phyloP scores from a whole-genome alignment of 768 basidiomycete genomes.

The Pisolithus sp. region DNA sequence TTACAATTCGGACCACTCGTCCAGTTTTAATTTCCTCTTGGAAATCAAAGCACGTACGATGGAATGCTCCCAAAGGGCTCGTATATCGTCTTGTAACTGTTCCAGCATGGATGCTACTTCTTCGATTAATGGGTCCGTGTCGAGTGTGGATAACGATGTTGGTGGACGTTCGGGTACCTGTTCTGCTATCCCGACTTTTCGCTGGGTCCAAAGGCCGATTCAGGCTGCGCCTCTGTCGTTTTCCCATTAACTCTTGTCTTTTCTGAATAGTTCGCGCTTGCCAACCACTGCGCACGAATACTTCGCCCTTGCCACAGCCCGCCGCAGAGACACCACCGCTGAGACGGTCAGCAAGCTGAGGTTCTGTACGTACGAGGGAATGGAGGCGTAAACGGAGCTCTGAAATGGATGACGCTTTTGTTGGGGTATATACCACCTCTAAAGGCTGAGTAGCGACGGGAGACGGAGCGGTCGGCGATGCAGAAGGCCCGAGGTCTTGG shows the following conservation, averaged over 20 bases:
- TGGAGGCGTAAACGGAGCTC: slow-evolving; percentile 54
- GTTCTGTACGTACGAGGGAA: slow-evolving; percentile 55
- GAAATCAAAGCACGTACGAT: slow-evolving; percentile 63
- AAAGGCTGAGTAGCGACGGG: slow-evolving; percentile 11
- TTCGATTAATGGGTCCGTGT: slow-evolving; percentile 50
- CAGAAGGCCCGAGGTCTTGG: slow-evolving; percentile 4
- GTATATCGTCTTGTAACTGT: slow-evolving; percentile 56
- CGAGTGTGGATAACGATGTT: slow-evolving; percentile 27
- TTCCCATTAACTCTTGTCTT: slow-evolving; percentile 30
- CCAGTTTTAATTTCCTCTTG: slow-evolving; percentile 65
- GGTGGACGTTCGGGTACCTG: slow-evolving; percentile 22
- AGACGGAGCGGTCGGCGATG: slow-evolving; percentile 5
- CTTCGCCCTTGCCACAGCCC: slow-evolving; percentile 68
- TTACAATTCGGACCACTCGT: slow-evolving; percentile 88
- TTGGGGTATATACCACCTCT: slow-evolving; percentile 9
- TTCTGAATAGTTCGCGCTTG: slow-evolving; percentile 62
- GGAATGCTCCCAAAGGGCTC: slow-evolving; percentile 66
- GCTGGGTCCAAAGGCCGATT: slow-evolving; percentile 1
- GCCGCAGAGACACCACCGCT: slow-evolving; percentile 69
- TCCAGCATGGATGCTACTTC: slow-evolving; percentile 57
- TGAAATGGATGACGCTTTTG: slow-evolving; percentile 33
- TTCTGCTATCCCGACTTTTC: slow-evolving; percentile 19
- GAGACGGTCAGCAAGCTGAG: slow-evolving; percentile 60
- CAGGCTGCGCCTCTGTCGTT: slow-evolving; percentile 20
- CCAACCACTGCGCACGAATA: slow-evolving; percentile 79